These are phyloP conservation scores for Colletotrichum camelliae DNA, from an alignment of 2,329 filamentous ascomycete species.

Conservation along the genomic window DNA sequence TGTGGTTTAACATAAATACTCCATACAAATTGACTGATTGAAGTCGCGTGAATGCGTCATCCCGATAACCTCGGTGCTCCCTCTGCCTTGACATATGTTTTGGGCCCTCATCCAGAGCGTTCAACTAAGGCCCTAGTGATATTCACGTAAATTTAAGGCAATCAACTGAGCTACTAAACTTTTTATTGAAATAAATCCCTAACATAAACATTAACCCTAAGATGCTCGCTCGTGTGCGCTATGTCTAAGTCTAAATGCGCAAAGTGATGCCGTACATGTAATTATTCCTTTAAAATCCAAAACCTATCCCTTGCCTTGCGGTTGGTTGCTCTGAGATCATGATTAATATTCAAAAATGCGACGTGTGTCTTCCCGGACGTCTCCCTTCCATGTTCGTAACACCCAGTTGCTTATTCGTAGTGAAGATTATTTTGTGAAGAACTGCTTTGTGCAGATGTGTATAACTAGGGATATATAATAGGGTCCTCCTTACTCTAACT, in stretches of 20 bases:
- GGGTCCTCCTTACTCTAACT: too few species aligned
- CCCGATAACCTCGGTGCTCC: neutral
- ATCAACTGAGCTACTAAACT: neutral
- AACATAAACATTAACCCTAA: neutral
- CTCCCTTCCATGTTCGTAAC: neutral
- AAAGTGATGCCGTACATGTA: neutral
- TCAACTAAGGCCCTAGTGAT: neutral
- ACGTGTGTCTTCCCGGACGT: neutral
- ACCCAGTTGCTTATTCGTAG: neutral
- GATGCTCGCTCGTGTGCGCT: neutral
- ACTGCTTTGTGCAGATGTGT: too few species aligned
- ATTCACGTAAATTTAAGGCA: neutral
- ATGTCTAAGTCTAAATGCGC: neutral
- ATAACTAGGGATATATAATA: too few species aligned
- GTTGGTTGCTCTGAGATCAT: neutral
- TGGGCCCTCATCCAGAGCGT: neutral
- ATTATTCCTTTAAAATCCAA: neutral
- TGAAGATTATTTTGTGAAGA: too few species aligned
- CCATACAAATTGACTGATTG: neutral
- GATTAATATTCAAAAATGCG: neutral
- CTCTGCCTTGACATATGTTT: neutral
- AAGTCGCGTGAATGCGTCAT: neutral
- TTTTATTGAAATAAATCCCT: neutral
- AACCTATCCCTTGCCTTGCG: neutral
- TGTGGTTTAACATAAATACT: neutral